Percentiles rank a stretch among this genome's conserved stretches.
Evolutionary conservation across 495 filamentous ascomycete species (phyloP).

Genomic region (Podospora pseudocomata): DNA sequence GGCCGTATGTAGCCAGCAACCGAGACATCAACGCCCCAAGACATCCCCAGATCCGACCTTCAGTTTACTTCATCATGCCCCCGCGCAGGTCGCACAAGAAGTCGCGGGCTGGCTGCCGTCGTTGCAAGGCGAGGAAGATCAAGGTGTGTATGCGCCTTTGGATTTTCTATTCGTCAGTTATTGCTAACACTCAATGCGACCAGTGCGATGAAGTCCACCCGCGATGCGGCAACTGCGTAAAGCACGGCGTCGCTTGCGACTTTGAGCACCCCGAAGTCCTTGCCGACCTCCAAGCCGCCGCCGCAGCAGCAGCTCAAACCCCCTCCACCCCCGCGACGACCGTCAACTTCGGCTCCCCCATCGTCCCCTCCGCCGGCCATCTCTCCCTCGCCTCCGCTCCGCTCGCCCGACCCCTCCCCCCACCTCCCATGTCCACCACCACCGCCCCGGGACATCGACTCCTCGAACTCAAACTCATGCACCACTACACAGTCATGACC

Average conservation of each 20-base stretch:
- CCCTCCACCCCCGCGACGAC: slow-evolving; percentile 30
- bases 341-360: slow-evolving; percentile 32
- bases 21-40: slow-evolving; percentile 2
- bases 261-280: slow-evolving; percentile 49
- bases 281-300: slow-evolving; percentile 32
- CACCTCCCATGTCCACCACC: slow-evolving; percentile 33
- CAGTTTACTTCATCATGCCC: slow-evolving; percentile 37
- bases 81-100: slow-evolving; percentile 62
- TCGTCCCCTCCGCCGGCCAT: slow-evolving; percentile 27
- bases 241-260: slow-evolving; percentile 61
- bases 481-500: slow-evolving; percentile 53
- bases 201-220: slow-evolving; percentile 64
- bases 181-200: slow-evolving; percentile 7
- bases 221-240: slow-evolving; percentile 58
- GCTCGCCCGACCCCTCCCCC: slow-evolving; percentile 38
- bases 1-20: slow-evolving; percentile 16
- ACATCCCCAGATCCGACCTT: not conserved
- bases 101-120: slow-evolving; percentile 55
- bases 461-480: slow-evolving; percentile 52
- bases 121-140: slow-evolving; percentile 61
- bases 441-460: slow-evolving; percentile 41
- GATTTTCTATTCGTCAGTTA: not conserved
- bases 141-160: slow-evolving; percentile 44
- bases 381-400: slow-evolving; percentile 25
- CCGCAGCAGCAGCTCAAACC: slow-evolving; percentile 13